A percentile compares a stretch with the other conserved stretches of the same genome.
Evolutionary conservation across 768 basidiomycete genomes (phyloP).

Genomic region (Leccinum longicurvipes): DNA sequence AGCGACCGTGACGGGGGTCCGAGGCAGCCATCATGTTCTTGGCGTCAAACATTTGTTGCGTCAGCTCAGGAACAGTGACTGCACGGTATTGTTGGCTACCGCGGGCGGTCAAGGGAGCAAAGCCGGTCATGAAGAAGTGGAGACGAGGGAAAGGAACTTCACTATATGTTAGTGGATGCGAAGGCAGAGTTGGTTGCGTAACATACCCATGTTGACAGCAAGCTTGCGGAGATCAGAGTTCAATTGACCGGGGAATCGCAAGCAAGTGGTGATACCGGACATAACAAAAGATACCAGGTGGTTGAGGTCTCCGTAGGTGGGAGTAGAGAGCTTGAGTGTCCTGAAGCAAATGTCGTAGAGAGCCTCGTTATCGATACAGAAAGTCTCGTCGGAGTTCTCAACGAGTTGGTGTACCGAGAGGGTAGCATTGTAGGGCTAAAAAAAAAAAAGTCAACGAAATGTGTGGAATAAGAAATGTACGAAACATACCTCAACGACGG

Average conservation of each 20-base stretch:
- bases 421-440: slow-evolving; percentile 94
- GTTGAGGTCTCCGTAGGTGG: slow-evolving; percentile 97
- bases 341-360: slow-evolving; percentile 99
- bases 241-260: slow-evolving; percentile 99
- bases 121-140: slow-evolving; percentile 99
- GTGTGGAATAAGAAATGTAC: background rate
- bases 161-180: slow-evolving; percentile 1
- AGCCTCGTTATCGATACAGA: slow-evolving; percentile 99
- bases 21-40: slow-evolving; percentile 99
- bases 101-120: slow-evolving; percentile 90
- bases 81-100: slow-evolving; percentile 95
- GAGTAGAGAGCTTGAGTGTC: slow-evolving; percentile 92
- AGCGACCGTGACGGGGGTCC: slow-evolving; percentile 94
- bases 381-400: slow-evolving; percentile 99
- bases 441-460: slow-evolving; percentile 3
- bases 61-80: slow-evolving; percentile 95
- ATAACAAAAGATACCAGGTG: slow-evolving; percentile 97
- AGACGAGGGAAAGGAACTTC: slow-evolving; percentile 97
- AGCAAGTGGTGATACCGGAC: slow-evolving; percentile 97
- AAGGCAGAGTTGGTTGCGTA: background rate
- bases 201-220: slow-evolving; percentile 97
- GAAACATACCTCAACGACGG: slow-evolving; percentile 82
- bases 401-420: slow-evolving; percentile 98
- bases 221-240: slow-evolving; percentile 98
- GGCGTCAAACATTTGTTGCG: slow-evolving; percentile 99